A percentile compares a stretch with the other conserved stretches of the same genome.
Conservation (phyloP, 352 stramenopile genomes). For the Phytophthora agathidicida region DNA sequence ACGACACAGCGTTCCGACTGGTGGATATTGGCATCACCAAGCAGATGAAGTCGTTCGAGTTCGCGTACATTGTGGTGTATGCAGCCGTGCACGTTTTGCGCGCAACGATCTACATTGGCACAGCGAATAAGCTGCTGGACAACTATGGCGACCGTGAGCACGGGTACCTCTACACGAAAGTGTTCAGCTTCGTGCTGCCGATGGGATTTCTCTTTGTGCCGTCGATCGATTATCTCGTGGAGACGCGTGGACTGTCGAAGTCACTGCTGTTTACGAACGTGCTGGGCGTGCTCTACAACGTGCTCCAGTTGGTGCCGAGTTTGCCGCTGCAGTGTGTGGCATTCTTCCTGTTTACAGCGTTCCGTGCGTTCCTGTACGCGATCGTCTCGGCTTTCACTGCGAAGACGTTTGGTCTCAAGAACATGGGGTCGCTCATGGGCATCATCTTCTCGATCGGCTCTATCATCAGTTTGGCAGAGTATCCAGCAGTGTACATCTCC, state of each 20-base stretch:
- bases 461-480: conserved; percentile 77
- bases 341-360: conserved; percentile 85
- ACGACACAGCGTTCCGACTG: conserved; percentile 39
- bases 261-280: conserved; percentile 80
- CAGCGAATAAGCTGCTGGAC: conserved; percentile 82
- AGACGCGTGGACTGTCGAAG: conserved; percentile 64
- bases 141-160: conserved; percentile 80
- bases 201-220: conserved; percentile 87
- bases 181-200: conserved; percentile 86
- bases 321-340: conserved; percentile 70
- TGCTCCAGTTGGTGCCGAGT: conserved; percentile 68
- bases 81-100: conserved; percentile 77
- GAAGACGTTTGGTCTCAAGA: conserved; percentile 88
- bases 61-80: conserved; percentile 77
- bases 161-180: conserved; percentile 81
- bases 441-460: conserved; percentile 85
- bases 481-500: conserved; percentile 77
- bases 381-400: conserved; percentile 88
- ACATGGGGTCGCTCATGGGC: conserved; percentile 82
- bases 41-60: conserved; percentile 83
- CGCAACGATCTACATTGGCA: conserved; percentile 86
- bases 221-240: conserved; percentile 84
- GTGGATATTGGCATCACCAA: conserved; percentile 63
- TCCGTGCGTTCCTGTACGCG: conserved; percentile 87
- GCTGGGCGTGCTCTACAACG: conserved; percentile 76